These are phyloP conservation scores for Sporothrix euskadiensis DNA, from an alignment of 2,329 filamentous ascomycete species.

Conservation along the genomic window DNA sequence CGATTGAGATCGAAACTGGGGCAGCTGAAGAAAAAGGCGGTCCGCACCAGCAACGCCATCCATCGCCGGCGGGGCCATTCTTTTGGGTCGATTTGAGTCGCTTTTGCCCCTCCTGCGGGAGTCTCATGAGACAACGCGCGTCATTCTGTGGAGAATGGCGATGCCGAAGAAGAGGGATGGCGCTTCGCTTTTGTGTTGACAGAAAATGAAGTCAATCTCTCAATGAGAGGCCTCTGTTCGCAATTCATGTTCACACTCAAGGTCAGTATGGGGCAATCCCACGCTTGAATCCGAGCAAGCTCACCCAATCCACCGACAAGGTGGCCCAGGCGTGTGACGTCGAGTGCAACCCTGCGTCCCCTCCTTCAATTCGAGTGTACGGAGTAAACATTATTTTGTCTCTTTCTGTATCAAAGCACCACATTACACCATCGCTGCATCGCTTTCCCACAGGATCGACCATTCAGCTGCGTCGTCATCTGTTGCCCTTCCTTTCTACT, in stretches of 20 bases:
- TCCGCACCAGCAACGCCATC: constrained; percentile 12
- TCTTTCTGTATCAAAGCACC: background rate
- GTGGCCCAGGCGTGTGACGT: constrained; percentile 8
- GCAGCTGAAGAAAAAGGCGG: background rate
- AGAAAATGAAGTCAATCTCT: background rate
- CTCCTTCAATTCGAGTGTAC: background rate
- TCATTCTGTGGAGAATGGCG: constrained; percentile 22
- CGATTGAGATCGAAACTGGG: background rate
- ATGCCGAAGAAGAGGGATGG: background rate
- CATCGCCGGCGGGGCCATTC: background rate
- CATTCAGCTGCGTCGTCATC: constrained; percentile 20
- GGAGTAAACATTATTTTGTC: no score
- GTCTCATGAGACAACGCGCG: background rate
- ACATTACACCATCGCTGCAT: no score
- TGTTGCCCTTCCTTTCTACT: constrained; percentile 4
- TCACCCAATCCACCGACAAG: background rate
- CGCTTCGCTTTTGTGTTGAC: background rate
- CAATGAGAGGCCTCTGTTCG: background rate
- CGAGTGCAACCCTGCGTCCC: constrained; percentile 16
- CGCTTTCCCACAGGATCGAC: background rate
- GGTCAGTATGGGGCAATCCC: background rate
- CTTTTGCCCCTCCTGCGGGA: background rate
- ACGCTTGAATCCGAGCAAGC: background rate
- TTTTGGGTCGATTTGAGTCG: background rate
- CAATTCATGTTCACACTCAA: background rate